Conservation (phyloP, 106 monocot species). For the Cymbidium sinense region DNA sequence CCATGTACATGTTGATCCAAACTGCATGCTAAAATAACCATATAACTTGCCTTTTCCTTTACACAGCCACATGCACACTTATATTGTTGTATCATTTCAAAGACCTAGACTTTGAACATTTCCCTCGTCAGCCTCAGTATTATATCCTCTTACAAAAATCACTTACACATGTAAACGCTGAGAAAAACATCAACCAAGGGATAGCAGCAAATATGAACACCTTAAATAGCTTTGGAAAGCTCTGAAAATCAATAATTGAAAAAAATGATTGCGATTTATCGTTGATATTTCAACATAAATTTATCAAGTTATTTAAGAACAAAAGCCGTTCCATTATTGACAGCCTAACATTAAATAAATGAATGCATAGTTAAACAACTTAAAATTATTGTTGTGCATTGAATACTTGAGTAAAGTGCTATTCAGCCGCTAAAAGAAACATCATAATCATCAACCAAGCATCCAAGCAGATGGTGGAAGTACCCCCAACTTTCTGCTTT, state of each 20-base stretch:
- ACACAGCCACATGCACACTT: not conserved
- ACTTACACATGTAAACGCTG: not conserved
- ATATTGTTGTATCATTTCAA: not conserved
- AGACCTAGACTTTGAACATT: not conserved
- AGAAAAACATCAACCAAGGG: not conserved
- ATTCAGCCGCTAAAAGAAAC: not conserved
- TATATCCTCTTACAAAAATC: not conserved
- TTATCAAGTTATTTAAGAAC: not conserved
- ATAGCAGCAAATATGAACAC: not conserved
- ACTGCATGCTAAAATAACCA: not conserved
- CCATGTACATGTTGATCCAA: not conserved
- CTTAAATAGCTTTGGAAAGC: not conserved
- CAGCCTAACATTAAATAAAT: not conserved
- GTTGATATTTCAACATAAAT: not conserved
- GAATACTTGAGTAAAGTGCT: not conserved
- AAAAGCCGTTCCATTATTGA: not conserved
- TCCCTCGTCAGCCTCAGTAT: not conserved
- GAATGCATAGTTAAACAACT: not conserved
- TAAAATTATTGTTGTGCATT: not conserved
- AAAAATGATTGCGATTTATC: not conserved
- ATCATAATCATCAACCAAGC: not conserved
- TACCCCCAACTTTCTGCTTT: constrained; percentile 60
- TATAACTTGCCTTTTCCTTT: not conserved
- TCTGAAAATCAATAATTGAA: not conserved
- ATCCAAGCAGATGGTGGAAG: constrained; percentile 2